phyloP scores from a whole-genome alignment of 768 basidiomycete genomes.

The Boletellus ananas region DNA sequence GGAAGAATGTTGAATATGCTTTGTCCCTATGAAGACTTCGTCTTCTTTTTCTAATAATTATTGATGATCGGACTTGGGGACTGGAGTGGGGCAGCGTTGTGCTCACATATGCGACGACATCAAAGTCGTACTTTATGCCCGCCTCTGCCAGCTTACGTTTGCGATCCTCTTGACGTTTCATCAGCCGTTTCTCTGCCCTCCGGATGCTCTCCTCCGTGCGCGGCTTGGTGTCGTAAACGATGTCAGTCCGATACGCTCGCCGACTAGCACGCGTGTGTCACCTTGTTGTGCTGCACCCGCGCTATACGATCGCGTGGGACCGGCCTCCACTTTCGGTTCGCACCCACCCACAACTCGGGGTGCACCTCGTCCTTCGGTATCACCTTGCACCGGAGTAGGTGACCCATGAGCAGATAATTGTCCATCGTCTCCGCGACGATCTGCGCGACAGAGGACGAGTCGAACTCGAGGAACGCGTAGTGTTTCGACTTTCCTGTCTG shows the following conservation, averaged over 20 bases:
- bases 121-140: conserved; percentile 88
- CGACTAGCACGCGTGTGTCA: conserved; percentile 23
- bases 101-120: conserved; percentile 79
- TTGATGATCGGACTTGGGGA: background rate
- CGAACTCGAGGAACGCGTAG: conserved; percentile 95
- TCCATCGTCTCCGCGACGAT: conserved; percentile 99
- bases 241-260: conserved; percentile 3
- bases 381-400: conserved; percentile 86
- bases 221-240: conserved; percentile 38
- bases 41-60: conserved; percentile 34
- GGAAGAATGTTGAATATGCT: background rate
- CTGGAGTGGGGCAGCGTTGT: background rate
- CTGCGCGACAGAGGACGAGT: conserved; percentile 81
- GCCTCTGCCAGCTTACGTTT: conserved; percentile 74
- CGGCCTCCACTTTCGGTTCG: conserved; percentile 83
- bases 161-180: conserved; percentile 72
- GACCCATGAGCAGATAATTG: conserved; percentile 94
- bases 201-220: conserved; percentile 70
- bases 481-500: conserved; percentile 96
- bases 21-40: conserved; percentile 22
- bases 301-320: conserved; percentile 73
- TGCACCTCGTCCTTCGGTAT: conserved; percentile 89
- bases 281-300: conserved; percentile 80
- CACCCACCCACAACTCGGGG: conserved; percentile 94
- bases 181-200: conserved; percentile 60